Percentiles rank a stretch among this genome's conserved stretches.
phyloP scores from a whole-genome alignment of 805 yeast genomes.

The Saccharomycopsis babjevae region DNA sequence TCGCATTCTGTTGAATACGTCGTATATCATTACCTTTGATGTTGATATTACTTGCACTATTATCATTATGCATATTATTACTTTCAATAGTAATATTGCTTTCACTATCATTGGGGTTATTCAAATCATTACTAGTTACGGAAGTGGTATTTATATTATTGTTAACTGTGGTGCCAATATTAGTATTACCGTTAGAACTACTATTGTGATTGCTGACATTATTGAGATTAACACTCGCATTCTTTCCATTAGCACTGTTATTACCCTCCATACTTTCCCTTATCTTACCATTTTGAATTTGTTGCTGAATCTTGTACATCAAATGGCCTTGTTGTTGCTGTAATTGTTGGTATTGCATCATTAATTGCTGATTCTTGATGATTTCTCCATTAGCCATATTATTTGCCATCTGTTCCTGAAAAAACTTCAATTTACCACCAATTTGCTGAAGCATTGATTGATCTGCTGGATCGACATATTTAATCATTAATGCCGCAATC shows the following conservation, averaged over 20 bases:
- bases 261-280: conserved; percentile 19
- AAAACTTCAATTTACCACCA: conserved; percentile 1
- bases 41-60: background rate
- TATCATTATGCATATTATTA: background rate
- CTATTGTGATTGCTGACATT: conserved; percentile 19
- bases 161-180: conserved; percentile 19
- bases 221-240: conserved; percentile 18
- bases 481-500: conserved; percentile 3
- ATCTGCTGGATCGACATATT: conserved; percentile 11
- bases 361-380: conserved; percentile 1
- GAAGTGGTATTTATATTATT: conserved; percentile 19
- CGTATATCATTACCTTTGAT: background rate
- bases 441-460: conserved; percentile 7
- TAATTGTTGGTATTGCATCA: conserved; percentile 3
- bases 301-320: conserved; percentile 4
- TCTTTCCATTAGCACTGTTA: conserved; percentile 13
- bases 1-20: background rate
- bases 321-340: conserved; percentile 8
- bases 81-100: background rate
- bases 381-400: conserved; percentile 4
- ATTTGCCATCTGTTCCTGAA: conserved; percentile 13
- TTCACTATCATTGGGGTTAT: background rate
- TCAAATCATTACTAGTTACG: background rate
- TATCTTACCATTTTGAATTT: conserved; percentile 2
- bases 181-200: conserved; percentile 16